These are phyloP conservation scores for Lenzites betulinus DNA, from an alignment of 768 basidiomycete species.

Conservation along the genomic window DNA sequence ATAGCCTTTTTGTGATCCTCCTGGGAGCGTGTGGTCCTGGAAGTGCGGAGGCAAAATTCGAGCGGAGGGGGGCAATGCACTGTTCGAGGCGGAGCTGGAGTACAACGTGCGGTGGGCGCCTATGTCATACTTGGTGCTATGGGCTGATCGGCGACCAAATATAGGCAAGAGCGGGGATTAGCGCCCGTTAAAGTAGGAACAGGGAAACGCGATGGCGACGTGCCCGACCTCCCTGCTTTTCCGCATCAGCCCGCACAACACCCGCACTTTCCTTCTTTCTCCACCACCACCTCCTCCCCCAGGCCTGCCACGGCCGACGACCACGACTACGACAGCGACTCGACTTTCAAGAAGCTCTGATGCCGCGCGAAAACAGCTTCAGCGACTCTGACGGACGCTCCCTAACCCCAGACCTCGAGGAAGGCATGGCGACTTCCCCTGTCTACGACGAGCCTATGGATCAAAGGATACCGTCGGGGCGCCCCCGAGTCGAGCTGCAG, in stretches of 20 bases:
- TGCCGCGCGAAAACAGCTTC: conserved; percentile 72
- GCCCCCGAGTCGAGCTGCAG: not conserved
- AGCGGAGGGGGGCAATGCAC: no score
- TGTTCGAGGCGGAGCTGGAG: no score
- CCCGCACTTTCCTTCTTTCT: not conserved
- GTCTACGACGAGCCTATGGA: conserved; percentile 5
- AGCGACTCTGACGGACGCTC: conserved; percentile 67
- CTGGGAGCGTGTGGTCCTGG: no score
- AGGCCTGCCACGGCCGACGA: not conserved
- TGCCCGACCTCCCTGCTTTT: not conserved
- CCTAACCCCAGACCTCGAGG: conserved; percentile 64
- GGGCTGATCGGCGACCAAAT: not conserved
- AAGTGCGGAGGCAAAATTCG: no score
- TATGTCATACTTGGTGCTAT: not conserved
- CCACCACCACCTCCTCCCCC: not conserved
- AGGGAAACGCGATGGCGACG: conserved; percentile 6
- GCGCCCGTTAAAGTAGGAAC: conserved; percentile 1
- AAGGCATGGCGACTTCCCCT: conserved; percentile 32
- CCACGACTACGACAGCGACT: not conserved
- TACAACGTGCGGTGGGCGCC: not conserved
- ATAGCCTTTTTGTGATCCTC: no score
- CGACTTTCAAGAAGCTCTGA: conserved; percentile 25
- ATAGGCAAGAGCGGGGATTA: not conserved
- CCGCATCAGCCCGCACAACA: not conserved
- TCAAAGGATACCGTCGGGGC: not conserved